Percentiles rank a stretch among this genome's conserved stretches.
These are phyloP conservation scores for Aspergillus sp. DNA, from an alignment of 2,329 filamentous ascomycete species.

Conservation along the genomic window DNA sequence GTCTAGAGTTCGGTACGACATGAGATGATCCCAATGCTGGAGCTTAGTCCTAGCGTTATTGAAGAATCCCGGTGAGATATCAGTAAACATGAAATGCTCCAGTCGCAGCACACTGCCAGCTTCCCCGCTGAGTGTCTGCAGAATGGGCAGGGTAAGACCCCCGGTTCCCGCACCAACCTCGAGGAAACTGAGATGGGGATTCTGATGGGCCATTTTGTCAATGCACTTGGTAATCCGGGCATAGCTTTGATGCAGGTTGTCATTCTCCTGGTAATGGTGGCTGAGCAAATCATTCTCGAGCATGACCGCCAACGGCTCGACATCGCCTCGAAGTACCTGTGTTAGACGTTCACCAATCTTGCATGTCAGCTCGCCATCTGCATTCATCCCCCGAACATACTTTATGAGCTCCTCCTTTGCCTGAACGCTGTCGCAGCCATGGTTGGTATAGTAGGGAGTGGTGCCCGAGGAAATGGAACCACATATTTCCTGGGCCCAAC, in stretches of 20 bases:
- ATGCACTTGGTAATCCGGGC: slow-evolving; percentile 14
- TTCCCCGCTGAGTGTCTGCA: slow-evolving; percentile 12
- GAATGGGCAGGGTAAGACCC: slow-evolving; percentile 15
- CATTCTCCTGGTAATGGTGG: slow-evolving; percentile 15
- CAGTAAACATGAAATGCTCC: slow-evolving; percentile 18
- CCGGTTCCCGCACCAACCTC: slow-evolving; percentile 24
- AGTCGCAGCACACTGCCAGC: slow-evolving; percentile 10
- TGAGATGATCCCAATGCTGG: slow-evolving; percentile 14
- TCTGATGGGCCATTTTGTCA: slow-evolving; percentile 21
- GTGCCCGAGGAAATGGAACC: not conserved
- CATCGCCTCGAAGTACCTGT: slow-evolving; percentile 15
- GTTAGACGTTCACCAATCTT: slow-evolving; percentile 14
- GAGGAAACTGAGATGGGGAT: slow-evolving; percentile 18
- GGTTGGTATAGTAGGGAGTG: not conserved
- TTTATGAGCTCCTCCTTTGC: not conserved
- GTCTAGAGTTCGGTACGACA: slow-evolving; percentile 20
- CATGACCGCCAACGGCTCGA: slow-evolving; percentile 21
- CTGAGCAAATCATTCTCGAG: slow-evolving; percentile 19
- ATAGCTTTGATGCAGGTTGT: slow-evolving; percentile 13
- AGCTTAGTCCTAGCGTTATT: slow-evolving; percentile 21
- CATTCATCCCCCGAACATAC: not conserved
- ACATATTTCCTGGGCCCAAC: not conserved
- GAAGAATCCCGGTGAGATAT: slow-evolving; percentile 25
- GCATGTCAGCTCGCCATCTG: not conserved
- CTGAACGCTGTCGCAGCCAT: not conserved